These are phyloP conservation scores for Penicillium sp. DNA, from an alignment of 2,329 filamentous ascomycete genomes.

Conservation along the genomic window DNA sequence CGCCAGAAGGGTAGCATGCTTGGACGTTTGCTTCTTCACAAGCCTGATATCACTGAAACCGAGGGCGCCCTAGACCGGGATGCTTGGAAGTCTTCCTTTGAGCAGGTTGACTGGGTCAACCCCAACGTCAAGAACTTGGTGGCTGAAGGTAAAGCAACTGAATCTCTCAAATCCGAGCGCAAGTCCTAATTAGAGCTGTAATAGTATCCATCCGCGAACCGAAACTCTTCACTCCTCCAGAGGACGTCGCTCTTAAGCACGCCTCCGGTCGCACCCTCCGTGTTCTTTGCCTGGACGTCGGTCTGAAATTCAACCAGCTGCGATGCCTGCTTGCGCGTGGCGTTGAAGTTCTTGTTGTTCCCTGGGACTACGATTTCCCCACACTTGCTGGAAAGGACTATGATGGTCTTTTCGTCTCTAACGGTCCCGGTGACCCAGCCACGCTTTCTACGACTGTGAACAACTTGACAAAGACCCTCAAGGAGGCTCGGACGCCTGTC, in stretches of 20 bases:
- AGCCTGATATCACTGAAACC: slow-evolving; percentile 49
- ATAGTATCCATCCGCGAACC: slow-evolving; percentile 87
- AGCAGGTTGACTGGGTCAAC: slow-evolving; percentile 84
- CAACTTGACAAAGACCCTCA: slow-evolving; percentile 76
- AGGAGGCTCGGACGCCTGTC: slow-evolving; percentile 81
- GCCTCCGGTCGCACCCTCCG: slow-evolving; percentile 85
- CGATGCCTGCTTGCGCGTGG: slow-evolving; percentile 89
- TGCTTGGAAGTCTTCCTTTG: slow-evolving; percentile 67
- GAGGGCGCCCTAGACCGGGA: slow-evolving; percentile 43
- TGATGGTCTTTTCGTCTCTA: slow-evolving; percentile 96
- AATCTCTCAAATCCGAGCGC: not conserved
- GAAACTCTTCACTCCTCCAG: slow-evolving; percentile 79
- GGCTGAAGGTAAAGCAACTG: slow-evolving; percentile 79
- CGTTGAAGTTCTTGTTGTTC: slow-evolving; percentile 91
- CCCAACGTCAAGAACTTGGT: slow-evolving; percentile 94
- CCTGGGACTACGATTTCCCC: slow-evolving; percentile 94
- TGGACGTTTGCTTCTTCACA: slow-evolving; percentile 82
- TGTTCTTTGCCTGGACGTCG: slow-evolving; percentile 92
- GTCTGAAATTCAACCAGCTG: slow-evolving; percentile 98
- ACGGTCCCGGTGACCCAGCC: slow-evolving; percentile 94
- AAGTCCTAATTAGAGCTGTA: slow-evolving; percentile 38
- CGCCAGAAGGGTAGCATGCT: slow-evolving; percentile 95
- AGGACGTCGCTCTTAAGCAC: slow-evolving; percentile 76
- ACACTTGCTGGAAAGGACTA: slow-evolving; percentile 78
- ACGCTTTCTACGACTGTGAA: slow-evolving; percentile 78